phyloP scores from a whole-genome alignment of 2,329 filamentous ascomycete genomes.

The Colletotrichum orchidophilum region DNA sequence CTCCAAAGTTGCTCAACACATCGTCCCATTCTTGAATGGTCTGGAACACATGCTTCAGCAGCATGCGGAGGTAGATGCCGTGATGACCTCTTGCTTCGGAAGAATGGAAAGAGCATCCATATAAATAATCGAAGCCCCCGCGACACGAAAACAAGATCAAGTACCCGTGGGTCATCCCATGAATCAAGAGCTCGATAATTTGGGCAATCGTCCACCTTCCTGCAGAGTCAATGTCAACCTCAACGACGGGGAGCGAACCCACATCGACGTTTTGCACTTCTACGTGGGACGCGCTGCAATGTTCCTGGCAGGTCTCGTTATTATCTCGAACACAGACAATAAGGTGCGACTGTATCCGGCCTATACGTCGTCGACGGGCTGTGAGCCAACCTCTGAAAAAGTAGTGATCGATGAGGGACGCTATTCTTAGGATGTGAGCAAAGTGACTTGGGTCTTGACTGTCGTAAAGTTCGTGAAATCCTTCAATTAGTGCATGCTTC shows the following conservation, averaged over 20 bases:
- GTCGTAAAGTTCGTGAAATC: slow-evolving; percentile 13
- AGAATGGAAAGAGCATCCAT: background rate
- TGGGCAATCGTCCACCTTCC: slow-evolving; percentile 37
- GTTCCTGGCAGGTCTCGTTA: background rate
- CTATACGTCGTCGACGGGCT: too few species aligned
- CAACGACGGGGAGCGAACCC: background rate
- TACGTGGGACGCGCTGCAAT: background rate
- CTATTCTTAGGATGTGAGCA: background rate
- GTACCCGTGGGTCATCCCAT: slow-evolving; percentile 34
- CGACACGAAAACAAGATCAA: slow-evolving; percentile 8
- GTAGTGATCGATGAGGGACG: slow-evolving; percentile 1
- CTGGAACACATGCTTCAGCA: slow-evolving; percentile 9
- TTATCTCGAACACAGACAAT: background rate
- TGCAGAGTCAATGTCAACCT: background rate
- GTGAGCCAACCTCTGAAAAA: slow-evolving; percentile 23
- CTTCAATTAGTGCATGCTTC: background rate
- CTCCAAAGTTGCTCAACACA: background rate
- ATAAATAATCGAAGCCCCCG: background rate
- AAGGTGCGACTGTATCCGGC: background rate
- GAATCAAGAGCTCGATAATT: slow-evolving; percentile 43
- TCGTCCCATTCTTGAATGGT: slow-evolving; percentile 11
- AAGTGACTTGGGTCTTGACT: background rate
- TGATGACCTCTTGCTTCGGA: background rate
- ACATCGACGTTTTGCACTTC: background rate
- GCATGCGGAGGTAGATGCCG: background rate